These are phyloP conservation scores for Manihot esculenta DNA, from an alignment of 441 rosid genomes.

Conservation along the genomic window DNA sequence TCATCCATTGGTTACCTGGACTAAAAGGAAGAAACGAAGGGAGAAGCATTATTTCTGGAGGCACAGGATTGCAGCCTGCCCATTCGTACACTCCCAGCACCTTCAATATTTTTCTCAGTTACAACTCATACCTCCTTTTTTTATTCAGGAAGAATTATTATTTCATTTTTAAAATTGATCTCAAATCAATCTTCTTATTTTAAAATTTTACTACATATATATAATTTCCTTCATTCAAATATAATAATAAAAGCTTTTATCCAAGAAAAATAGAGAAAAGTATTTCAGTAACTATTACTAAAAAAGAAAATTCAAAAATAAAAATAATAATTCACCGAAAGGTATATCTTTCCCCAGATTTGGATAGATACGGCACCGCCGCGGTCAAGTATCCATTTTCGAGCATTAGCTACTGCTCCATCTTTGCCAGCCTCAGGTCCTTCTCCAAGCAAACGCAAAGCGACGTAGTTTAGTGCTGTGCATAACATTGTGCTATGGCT, in stretches of 20 bases:
- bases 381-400: constrained; percentile 64
- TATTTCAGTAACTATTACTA: too few species aligned
- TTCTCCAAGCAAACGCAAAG: constrained; percentile 63
- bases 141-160: too few species aligned
- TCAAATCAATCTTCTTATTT: too few species aligned
- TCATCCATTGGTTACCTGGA: constrained; percentile 44
- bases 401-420: constrained; percentile 42
- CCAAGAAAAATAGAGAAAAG: too few species aligned
- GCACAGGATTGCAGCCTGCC: constrained; percentile 72
- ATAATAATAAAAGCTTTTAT: too few species aligned
- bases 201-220: too few species aligned
- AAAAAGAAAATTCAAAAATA: too few species aligned
- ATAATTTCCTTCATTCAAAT: too few species aligned
- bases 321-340: constrained; percentile 47
- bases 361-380: constrained; percentile 55
- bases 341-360: constrained; percentile 58
- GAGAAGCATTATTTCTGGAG: constrained; percentile 71
- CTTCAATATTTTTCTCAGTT: constrained; percentile 23
- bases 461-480: constrained; percentile 50
- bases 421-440: constrained; percentile 41
- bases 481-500: constrained; percentile 69
- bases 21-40: constrained; percentile 55
- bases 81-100: constrained; percentile 72
- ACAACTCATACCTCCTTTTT: too few species aligned
- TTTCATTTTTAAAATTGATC: too few species aligned